Percentiles rank a stretch among this genome's conserved stretches.
These are phyloP conservation scores for Zygotorulaspora florentina DNA, from an alignment of 805 yeast genomes.

Conservation along the genomic window DNA sequence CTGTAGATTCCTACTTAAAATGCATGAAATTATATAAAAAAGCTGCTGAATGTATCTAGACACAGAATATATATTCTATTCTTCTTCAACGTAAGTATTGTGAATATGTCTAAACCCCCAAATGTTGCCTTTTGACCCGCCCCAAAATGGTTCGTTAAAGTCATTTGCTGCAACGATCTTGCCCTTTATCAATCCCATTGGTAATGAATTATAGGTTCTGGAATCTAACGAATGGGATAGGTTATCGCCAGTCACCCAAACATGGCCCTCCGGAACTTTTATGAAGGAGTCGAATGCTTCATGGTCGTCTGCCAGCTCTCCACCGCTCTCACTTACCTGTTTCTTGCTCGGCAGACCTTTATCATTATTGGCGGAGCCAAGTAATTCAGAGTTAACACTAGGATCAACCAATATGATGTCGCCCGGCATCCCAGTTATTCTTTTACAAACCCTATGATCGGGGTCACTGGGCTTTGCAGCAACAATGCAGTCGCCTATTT, in stretches of 20 bases:
- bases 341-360: not conserved
- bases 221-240: conserved; percentile 83
- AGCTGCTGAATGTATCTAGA: not conserved
- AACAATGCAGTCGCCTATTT: conserved; percentile 83
- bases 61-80: conserved; percentile 2
- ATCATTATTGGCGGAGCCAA: conserved; percentile 8
- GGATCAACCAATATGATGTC: conserved; percentile 83
- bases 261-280: conserved; percentile 87
- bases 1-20: not conserved
- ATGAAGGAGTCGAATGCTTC: conserved; percentile 47
- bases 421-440: conserved; percentile 96
- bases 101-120: conserved; percentile 55
- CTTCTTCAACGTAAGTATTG: conserved; percentile 46
- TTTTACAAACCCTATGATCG: conserved; percentile 77
- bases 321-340: not conserved
- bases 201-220: conserved; percentile 82
- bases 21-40: conserved; percentile 1
- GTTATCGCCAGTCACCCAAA: conserved; percentile 97
- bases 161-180: conserved; percentile 72
- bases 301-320: conserved; percentile 19
- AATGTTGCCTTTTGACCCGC: conserved; percentile 34
- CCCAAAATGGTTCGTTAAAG: conserved; percentile 46
- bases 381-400: conserved; percentile 46
- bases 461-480: conserved; percentile 90
- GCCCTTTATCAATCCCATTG: conserved; percentile 84